Evolutionary conservation across 345 rosid genomes (phyloP), one percentile per base, ranked within the genome.

Genomic region (Triadica sebifera): DNA sequence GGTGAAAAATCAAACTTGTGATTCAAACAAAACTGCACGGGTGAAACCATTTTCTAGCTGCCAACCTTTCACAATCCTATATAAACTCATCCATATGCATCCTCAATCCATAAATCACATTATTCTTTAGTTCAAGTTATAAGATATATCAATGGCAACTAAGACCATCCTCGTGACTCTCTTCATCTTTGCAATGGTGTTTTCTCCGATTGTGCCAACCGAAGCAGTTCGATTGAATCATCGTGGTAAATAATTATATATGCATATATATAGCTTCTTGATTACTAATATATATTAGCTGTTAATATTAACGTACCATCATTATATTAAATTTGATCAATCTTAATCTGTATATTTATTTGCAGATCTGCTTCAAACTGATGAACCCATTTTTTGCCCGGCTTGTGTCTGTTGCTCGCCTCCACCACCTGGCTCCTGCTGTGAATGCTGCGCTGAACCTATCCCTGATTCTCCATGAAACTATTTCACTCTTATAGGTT

Each of bases 361-460:
- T 63, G 10, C 47, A 64, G 74, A 19, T 22, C 43, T 56, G 4
- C 38, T 11, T 45, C 17, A 55, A 12, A 25, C 41, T 0, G 47
- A 63, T 39, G 67, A 63, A 63, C 67, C 67, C 46, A 63, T 63
- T 0, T 59, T 59, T 38, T 81, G 79, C 43, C 84, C 80, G 0
- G 61, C 71, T 13, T 81, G 77, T 37, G 72, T 63, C 1, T 81
- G 84, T 25, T 81, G 76, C 64, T 17, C 38, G 3, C 81, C 84
- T 43, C 57, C 82, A 3, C 84, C 82, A 13, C 79, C 83, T 19
- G 69, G 79, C 0, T 4, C 12, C 46, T 85, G 88, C 20, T 83
- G 82, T 74, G 34, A 19, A 13, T 81, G 83, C 29, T 74, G 41
- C 17, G 47, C 22, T 63, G 45, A 39, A 12, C 46, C 47, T 37